Evolutionary conservation across 176 grass and related monocot genomes (phyloP).

Genomic region (Musa itinerans): DNA sequence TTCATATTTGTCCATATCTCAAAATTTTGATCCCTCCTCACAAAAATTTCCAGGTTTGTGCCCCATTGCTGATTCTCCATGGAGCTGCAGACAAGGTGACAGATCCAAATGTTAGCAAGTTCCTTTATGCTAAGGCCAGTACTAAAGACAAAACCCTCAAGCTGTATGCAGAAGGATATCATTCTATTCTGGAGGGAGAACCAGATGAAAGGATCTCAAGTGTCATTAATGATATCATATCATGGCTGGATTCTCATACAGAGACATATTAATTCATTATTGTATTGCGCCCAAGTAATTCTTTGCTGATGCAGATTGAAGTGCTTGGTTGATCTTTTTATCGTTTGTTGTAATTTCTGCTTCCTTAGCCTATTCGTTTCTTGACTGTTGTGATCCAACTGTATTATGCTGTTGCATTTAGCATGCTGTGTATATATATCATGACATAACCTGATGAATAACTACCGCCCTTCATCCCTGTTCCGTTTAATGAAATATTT

Average conservation of each 20-base stretch:
- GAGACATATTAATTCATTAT: neutral
- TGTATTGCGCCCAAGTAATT: no score
- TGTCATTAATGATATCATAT: conserved; percentile 71
- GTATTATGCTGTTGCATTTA: no score
- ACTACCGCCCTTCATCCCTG: no score
- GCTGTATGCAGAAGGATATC: conserved; percentile 73
- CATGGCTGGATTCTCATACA: conserved; percentile 77
- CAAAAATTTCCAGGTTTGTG: conserved; percentile 36
- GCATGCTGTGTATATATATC: no score
- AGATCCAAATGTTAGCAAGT: conserved; percentile 72
- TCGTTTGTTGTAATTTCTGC: no score
- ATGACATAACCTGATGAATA: no score
- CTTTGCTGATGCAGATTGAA: no score
- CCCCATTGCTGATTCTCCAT: conserved; percentile 88
- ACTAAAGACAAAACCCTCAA: conserved; percentile 77
- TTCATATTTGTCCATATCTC: no score
- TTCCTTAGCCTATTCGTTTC: no score
- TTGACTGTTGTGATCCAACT: no score
- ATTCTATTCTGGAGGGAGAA: conserved; percentile 80
- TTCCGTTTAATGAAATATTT: no score
- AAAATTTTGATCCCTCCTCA: neutral
- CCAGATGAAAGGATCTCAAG: conserved; percentile 60
- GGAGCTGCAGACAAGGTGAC: conserved; percentile 93
- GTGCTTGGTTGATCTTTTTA: no score
- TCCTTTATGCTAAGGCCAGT: conserved; percentile 58